These are phyloP conservation scores for Neophaeococcomyces aloes DNA, from an alignment of 2,329 filamentous ascomycete genomes.

Conservation along the genomic window DNA sequence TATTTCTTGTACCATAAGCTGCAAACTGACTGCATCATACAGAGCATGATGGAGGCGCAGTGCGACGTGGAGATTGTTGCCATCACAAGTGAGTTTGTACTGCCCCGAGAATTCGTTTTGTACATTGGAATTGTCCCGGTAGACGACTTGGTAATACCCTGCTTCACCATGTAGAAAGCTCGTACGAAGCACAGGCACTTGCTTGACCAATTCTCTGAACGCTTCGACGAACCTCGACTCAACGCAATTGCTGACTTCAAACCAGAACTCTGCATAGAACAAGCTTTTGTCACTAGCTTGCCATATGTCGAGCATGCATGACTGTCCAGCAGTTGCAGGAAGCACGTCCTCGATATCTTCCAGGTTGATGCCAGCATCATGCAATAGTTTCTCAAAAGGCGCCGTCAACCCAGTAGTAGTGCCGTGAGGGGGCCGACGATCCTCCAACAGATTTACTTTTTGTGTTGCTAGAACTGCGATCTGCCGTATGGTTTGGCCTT, in stretches of 20 bases:
- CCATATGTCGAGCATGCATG: slow-evolving; percentile 72
- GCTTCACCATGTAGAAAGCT: slow-evolving; percentile 38
- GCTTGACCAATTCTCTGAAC: slow-evolving; percentile 50
- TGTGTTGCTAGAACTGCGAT: slow-evolving; percentile 41
- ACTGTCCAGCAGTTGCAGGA: slow-evolving; percentile 65
- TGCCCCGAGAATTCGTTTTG: slow-evolving; percentile 13
- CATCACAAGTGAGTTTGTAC: not conserved
- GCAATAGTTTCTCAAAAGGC: slow-evolving; percentile 27
- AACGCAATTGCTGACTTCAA: slow-evolving; percentile 39
- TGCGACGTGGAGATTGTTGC: slow-evolving; percentile 25
- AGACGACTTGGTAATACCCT: slow-evolving; percentile 11
- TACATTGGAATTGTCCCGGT: slow-evolving; percentile 11
- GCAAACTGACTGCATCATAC: slow-evolving; percentile 76
- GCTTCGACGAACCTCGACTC: slow-evolving; percentile 40
- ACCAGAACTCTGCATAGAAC: slow-evolving; percentile 66
- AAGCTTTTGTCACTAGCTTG: slow-evolving; percentile 53
- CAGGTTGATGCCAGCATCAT: slow-evolving; percentile 28
- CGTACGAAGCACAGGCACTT: slow-evolving; percentile 59
- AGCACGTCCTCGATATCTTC: slow-evolving; percentile 47
- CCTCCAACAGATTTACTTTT: slow-evolving; percentile 11
- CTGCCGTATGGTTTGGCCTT: slow-evolving; percentile 51
- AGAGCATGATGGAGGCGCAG: slow-evolving; percentile 72
- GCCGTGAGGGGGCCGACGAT: slow-evolving; percentile 11
- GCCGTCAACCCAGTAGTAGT: no score
- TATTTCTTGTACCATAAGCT: slow-evolving; percentile 48